phyloP scores from a whole-genome alignment of 75 land plant species.

The Pinus albicaulis region DNA sequence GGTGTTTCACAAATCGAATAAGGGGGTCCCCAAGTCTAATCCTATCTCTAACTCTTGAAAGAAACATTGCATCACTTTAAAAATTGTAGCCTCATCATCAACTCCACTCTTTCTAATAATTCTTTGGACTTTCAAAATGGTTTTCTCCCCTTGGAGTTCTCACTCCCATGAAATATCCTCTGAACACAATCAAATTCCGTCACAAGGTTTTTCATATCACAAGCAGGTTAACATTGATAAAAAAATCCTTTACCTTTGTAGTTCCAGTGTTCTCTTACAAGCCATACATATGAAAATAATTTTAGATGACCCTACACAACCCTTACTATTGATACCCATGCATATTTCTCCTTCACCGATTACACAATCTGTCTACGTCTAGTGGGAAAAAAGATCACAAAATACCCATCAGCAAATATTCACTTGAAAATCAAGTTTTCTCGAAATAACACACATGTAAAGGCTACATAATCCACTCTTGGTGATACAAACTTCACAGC shows the following conservation, averaged over 20 bases:
- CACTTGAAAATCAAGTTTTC: slow-evolving; percentile 94
- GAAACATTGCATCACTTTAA: slow-evolving; percentile 56
- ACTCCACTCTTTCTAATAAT: too few relatives aligned
- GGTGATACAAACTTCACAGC: slow-evolving; percentile 75
- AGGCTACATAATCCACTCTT: slow-evolving; percentile 91
- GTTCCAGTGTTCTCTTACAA: slow-evolving; percentile 90
- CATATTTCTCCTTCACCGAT: slow-evolving; percentile 71
- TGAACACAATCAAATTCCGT: too few relatives aligned
- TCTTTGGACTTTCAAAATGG: too few relatives aligned
- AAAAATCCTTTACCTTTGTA: slow-evolving; percentile 97
- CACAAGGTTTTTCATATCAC: slow-evolving; percentile 78
- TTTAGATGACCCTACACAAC: slow-evolving; percentile 41
- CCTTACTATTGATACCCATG: slow-evolving; percentile 61
- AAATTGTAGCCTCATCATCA: slow-evolving; percentile 51
- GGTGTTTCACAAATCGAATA: too few relatives aligned
- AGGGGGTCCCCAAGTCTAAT: too few relatives aligned
- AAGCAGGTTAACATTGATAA: slow-evolving; percentile 71
- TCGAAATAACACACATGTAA: slow-evolving; percentile 94
- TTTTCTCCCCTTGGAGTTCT: too few relatives aligned
- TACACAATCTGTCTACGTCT: slow-evolving; percentile 98
- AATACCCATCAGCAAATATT: slow-evolving; percentile 96
- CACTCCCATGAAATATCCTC: too few relatives aligned
- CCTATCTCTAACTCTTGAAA: too few relatives aligned
- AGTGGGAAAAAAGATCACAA: slow-evolving; percentile 92
- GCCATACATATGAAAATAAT: slow-evolving; percentile 90